A percentile compares a stretch with the other conserved stretches of the same genome.
These are phyloP conservation scores for Suillus subluteus DNA, from an alignment of 768 basidiomycete genomes.

Conservation along the genomic window DNA sequence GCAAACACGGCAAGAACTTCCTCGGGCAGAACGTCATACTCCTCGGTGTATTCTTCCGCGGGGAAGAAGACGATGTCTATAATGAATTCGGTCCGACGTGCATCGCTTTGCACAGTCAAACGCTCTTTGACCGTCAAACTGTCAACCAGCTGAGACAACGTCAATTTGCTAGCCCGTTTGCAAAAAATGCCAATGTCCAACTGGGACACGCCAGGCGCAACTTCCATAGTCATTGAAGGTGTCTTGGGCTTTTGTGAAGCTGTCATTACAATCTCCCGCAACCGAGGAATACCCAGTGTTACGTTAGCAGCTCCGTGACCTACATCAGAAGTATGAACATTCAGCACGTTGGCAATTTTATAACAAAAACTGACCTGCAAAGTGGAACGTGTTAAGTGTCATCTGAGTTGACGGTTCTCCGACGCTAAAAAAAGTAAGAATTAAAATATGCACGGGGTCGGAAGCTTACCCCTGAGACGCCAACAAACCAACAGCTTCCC, in stretches of 20 bases:
- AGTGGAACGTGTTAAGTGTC: slow-evolving; percentile 99
- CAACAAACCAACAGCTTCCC: slow-evolving; percentile 96
- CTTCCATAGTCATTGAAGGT: slow-evolving; percentile 91
- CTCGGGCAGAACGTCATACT: slow-evolving; percentile 74
- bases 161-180: slow-evolving; percentile 84
- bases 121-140: slow-evolving; percentile 80
- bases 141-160: slow-evolving; percentile 88
- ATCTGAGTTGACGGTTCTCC: slow-evolving; percentile 99
- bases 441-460: slow-evolving; percentile 4
- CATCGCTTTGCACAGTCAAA: slow-evolving; percentile 64
- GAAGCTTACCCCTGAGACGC: slow-evolving; percentile 90
- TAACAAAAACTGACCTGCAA: slow-evolving; percentile 69
- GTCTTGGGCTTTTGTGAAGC: slow-evolving; percentile 96
- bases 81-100: slow-evolving; percentile 78
- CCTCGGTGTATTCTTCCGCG: slow-evolving; percentile 75
- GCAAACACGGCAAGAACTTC: slow-evolving; percentile 78
- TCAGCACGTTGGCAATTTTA: not conserved
- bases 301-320: slow-evolving; percentile 99
- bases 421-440: slow-evolving; percentile 54
- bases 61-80: slow-evolving; percentile 88
- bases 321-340: slow-evolving; percentile 33
- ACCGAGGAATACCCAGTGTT: slow-evolving; percentile 96
- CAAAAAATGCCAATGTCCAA: slow-evolving; percentile 77
- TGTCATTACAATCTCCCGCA: slow-evolving; percentile 99
- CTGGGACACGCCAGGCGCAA: slow-evolving; percentile 54